Evolutionary conservation across 495 filamentous ascomycete species (phyloP), one percentile per base, ranked within the genome.

Genomic region (Cenococcum geophilum): DNA sequence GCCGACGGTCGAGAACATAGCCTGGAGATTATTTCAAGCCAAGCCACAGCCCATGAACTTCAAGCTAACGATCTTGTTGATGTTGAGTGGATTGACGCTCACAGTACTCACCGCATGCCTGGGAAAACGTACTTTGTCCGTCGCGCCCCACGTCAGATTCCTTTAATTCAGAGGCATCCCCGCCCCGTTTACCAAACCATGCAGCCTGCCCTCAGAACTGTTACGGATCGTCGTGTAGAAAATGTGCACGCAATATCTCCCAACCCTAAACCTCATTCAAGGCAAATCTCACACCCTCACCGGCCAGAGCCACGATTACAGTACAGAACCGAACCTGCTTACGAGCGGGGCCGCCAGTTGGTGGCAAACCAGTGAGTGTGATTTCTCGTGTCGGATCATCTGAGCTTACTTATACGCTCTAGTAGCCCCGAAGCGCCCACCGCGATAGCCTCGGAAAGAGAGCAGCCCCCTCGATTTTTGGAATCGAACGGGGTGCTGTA

Each of bases 21-120:
- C 37, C 11, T 62, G 35, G 61, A 68, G 32, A 56, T 58, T 36
- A 20, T 58, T 23, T 59, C 57, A n/a, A 59, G 55, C 37, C 57
- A 55, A 53, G 56, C 60, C 20, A 52, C 37, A 52, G 12, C 43
- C 23, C 52, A 47, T 32, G 54, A 62, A 10, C 58, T 55, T 25
- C 27, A 22, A 32, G 25, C 43, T 45, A 45, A 63, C 22, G 61
- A 63, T 45, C 8, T 37, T 32, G 18, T 23, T 40, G 18, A 34
- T 37, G 10, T 37, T 56, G 49, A 40, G n/a, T 48, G 56, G 27
- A n/a, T 55, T 27, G 60, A 62, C 40, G 40, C 56, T 34, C 40
- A 34, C 35, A 51, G 22, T 20, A 23, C 47, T 10, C 16, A 23
- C 20, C 60, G 55, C 20, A 42, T 23, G 12, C 54, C 42, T 8